phyloP scores from a whole-genome alignment of 1,284 basidiomycete species.

The Heterobasidion annosum region DNA sequence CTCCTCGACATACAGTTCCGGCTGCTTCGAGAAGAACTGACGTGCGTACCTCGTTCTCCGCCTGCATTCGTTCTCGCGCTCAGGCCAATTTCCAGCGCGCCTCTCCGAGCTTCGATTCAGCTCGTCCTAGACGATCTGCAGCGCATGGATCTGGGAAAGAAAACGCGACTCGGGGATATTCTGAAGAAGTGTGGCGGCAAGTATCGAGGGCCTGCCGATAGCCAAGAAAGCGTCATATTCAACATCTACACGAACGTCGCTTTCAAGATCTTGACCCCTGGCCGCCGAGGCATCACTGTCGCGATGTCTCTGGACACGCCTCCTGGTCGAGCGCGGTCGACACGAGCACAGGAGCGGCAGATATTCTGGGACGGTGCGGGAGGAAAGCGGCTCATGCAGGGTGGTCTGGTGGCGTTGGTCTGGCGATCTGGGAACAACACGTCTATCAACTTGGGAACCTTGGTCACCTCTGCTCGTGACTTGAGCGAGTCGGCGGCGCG shows the following conservation, averaged over 20 bases:
- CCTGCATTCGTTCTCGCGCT: background rate
- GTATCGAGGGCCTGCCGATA: constrained; percentile 16
- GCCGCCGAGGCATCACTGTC: constrained; percentile 15
- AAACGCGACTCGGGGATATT: constrained; percentile 17
- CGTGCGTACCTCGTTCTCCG: constrained; percentile 26
- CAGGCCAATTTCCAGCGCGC: constrained; percentile 13
- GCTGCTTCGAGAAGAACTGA: constrained; percentile 59
- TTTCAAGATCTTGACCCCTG: constrained; percentile 15
- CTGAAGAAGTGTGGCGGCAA: constrained; percentile 18
- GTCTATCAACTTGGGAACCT: constrained; percentile 17
- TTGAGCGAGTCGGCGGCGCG: constrained; percentile 16
- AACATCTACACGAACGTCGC: constrained; percentile 19
- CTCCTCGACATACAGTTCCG: constrained; percentile 63
- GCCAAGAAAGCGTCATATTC: constrained; percentile 19
- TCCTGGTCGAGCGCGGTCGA: constrained; percentile 16
- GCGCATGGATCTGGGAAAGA: background rate
- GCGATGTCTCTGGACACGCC: constrained; percentile 17
- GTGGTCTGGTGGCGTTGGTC: constrained; percentile 19
- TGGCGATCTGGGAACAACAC: constrained; percentile 10
- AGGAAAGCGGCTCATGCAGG: constrained; percentile 18
- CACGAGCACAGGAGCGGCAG: constrained; percentile 10
- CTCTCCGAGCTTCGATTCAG: constrained; percentile 22
- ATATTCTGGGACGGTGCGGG: constrained; percentile 17
- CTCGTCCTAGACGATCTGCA: constrained; percentile 22
- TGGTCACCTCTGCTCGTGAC: constrained; percentile 15